Evolutionary conservation across 371 early-diverging fungal genomes (phyloP), one percentile per base, ranked within the genome.

Genomic region (Nematocida parisii): DNA sequence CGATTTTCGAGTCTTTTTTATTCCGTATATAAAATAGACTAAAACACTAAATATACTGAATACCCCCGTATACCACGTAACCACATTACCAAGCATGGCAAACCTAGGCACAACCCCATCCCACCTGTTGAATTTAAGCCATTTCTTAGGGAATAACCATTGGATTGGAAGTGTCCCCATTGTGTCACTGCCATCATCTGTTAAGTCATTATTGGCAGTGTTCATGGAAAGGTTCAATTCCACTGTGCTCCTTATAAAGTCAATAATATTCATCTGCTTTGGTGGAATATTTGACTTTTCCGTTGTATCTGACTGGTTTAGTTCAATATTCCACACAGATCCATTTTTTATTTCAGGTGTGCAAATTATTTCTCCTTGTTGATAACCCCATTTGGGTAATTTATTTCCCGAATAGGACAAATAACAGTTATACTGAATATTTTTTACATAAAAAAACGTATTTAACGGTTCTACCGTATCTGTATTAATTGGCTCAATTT

Each of bases 351-450:
- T 83, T 42, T 89, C 88, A 72, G 91, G 88, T 73, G 92, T 91
- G 86, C 96, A 97, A 3, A 89, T 87, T 1, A 97, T 93, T 85
- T 97, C 98, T 3, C 91, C 89, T 87, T 99, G 99, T 74, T 91
- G 91, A 89, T 93, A 95, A 13, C 97, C 99, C 99, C 99, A 99
- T 75, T 92, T 90, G 3, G 99, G 99, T 52, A 95, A 89, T 39
- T 90, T 90, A 22, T 89, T 90, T 46, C 90, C 90, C n/a, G 90
- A 87, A 56, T 91, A 89, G 9, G 92, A 90, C 67, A 99, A 87
- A 46, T 93, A 90, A 84, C 95, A 95, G n/a, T 91, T 91, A 45
- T 90, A 86, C 42, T 84, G 80, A 6, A 85, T 86, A 85, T 96
- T 95, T 42, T 91, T 90, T 67, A 99, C 87, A 15, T 93, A 90